Base-by-base conservation (phyloP, 352 stramenopile species). In the Globisporangium recalcitrans region DNA sequence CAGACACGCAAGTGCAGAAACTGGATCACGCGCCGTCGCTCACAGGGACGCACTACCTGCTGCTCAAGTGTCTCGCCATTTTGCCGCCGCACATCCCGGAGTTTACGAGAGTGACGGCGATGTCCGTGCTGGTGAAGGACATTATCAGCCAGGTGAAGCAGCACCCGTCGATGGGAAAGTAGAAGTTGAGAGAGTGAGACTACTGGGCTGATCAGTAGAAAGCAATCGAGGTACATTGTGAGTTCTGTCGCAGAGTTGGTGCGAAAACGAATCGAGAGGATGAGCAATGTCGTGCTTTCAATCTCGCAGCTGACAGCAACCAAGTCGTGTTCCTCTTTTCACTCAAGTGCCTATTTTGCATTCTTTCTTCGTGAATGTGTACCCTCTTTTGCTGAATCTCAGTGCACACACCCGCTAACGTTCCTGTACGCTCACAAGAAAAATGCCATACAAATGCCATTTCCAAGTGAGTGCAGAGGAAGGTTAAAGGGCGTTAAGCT, bases 61-160 rank as follows among this genome's bases (percentile, higher is more conserved):
- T 95, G 29, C 70, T 88, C 31, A 81, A 82, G 32, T 95, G 83
- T 26, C 63, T 91, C 21, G 67, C 75, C 19, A 55, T 79, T 32
- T 67, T 94, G 64, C 62, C 72, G 49, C 68, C 75, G 3, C 65
- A 51, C 1, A 71, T 75, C 19, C 65, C 73, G 4, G 82, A 90
- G 22, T 90, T 90, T 31, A 74, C 80, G 21, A 90, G 86, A 61
- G 70, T 88, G 14, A 81, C 69, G 13, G 76, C 70, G n/a, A 94
- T 94, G 85, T 89, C 79, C 0, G 71, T 87, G 46, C 58, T 94
- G n/a, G 82, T 89, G n/a, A 91, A 93, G 65, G 80, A 91, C 32
- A 80, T 88, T 48, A 90, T 89, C 58, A 73, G 61, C 21, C 76
- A 88, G 59, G 80, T 91, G 24, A 91, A 90, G 65, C 62, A 78